phyloP scores from a whole-genome alignment of 805 yeast genomes.

The Lipomyces yamanashiensis region DNA sequence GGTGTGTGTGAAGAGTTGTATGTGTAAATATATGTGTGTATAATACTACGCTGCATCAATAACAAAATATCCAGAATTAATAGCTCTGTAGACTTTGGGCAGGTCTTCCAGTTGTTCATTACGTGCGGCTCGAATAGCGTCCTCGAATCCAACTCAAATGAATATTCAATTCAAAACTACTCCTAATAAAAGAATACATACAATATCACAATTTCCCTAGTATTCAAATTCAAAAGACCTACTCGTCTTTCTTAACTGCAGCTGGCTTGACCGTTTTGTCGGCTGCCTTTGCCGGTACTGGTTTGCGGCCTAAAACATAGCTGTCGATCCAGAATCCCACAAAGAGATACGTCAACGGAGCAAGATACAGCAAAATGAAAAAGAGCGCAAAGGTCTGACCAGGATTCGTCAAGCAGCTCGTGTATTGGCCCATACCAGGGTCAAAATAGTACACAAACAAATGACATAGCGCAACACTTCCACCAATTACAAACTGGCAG shows the following conservation, averaged over 20 bases:
- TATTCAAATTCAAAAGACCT: neutral
- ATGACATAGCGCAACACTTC: slow-evolving; percentile 67
- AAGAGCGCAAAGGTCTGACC: slow-evolving; percentile 67
- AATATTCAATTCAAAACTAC: too few relatives aligned
- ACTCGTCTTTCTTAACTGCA: neutral
- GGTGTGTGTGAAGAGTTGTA: too few relatives aligned
- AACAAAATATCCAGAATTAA: too few relatives aligned
- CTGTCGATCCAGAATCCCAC: slow-evolving; percentile 35
- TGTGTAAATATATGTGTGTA: too few relatives aligned
- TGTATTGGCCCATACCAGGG: slow-evolving; percentile 49
- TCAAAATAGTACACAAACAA: slow-evolving; percentile 65
- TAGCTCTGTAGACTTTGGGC: too few relatives aligned
- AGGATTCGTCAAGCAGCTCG: slow-evolving; percentile 58
- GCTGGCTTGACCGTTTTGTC: neutral
- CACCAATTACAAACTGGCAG: slow-evolving; percentile 70
- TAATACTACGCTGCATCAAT: too few relatives aligned
- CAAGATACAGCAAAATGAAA: slow-evolving; percentile 65
- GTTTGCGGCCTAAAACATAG: slow-evolving; percentile 24
- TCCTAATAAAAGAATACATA: too few relatives aligned
- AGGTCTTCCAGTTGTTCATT: too few relatives aligned
- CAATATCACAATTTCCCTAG: too few relatives aligned
- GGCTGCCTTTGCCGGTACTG: neutral
- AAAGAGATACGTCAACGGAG: slow-evolving; percentile 50
- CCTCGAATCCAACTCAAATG: too few relatives aligned
- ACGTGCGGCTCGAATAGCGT: too few relatives aligned